Conservation (phyloP, 495 filamentous ascomycete genomes). For the Hypoxylon rickii region DNA sequence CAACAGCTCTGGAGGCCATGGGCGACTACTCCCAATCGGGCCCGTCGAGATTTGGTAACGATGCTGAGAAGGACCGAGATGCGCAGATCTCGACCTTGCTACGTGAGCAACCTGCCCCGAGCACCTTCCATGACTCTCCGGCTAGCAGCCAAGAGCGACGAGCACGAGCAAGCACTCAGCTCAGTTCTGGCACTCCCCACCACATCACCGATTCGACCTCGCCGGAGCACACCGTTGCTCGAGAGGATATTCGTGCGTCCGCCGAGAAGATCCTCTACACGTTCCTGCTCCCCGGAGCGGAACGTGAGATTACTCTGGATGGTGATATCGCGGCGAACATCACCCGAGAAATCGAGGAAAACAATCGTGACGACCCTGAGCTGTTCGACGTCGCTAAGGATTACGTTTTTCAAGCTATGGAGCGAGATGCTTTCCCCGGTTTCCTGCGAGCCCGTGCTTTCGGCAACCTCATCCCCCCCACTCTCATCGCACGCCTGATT, state of each 20-base stretch:
- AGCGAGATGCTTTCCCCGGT: slow-evolving; percentile 95
- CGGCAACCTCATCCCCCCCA: slow-evolving; percentile 90
- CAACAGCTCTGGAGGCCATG: slow-evolving; percentile 72
- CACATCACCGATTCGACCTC: slow-evolving; percentile 72
- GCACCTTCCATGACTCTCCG: slow-evolving; percentile 62
- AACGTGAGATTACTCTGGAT: slow-evolving; percentile 92
- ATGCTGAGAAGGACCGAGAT: slow-evolving; percentile 71
- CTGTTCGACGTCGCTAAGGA: slow-evolving; percentile 97
- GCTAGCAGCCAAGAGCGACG: slow-evolving; percentile 67
- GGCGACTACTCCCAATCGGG: slow-evolving; percentile 65
- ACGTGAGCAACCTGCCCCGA: slow-evolving; percentile 68
- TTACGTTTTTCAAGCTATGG: slow-evolving; percentile 99
- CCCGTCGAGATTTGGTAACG: slow-evolving; percentile 51
- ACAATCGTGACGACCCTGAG: slow-evolving; percentile 91
- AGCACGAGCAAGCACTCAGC: slow-evolving; percentile 68
- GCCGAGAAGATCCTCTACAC: slow-evolving; percentile 98
- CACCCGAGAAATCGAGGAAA: slow-evolving; percentile 81
- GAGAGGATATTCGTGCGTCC: slow-evolving; percentile 85
- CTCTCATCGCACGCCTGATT: slow-evolving; percentile 78
- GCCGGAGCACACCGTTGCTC: slow-evolving; percentile 79
- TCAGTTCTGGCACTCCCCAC: slow-evolving; percentile 53
- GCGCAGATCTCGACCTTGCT: slow-evolving; percentile 88
- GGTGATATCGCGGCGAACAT: slow-evolving; percentile 82
- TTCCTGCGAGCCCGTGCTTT: slow-evolving; percentile 94
- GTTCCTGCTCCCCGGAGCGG: slow-evolving; percentile 86